These are phyloP conservation scores for Xanthoconium stramineum DNA, from an alignment of 768 basidiomycete species.

Conservation along the genomic window DNA sequence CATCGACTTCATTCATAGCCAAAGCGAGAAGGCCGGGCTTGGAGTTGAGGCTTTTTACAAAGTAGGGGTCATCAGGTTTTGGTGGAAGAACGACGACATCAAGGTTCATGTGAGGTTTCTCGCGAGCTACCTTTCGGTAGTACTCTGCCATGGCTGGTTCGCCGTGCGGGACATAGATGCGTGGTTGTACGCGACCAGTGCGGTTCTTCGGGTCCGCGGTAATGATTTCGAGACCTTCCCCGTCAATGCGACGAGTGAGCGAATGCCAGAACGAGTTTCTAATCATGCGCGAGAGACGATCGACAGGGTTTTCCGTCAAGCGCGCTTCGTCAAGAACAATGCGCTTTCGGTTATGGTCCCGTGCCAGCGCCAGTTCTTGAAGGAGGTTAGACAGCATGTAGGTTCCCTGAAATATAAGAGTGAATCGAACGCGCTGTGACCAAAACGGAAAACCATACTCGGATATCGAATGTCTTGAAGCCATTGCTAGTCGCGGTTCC, in stretches of 20 bases:
- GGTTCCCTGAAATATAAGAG: constrained; percentile 62
- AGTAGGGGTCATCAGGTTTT: constrained; percentile 82
- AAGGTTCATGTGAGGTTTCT: constrained; percentile 92
- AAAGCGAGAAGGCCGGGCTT: constrained; percentile 93
- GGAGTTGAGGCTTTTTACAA: constrained; percentile 89
- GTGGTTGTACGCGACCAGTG: constrained; percentile 81
- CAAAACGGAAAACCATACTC: constrained; percentile 46
- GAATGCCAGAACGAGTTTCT: constrained; percentile 98
- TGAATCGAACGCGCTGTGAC: constrained; percentile 4
- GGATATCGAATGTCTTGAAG: constrained; percentile 95
- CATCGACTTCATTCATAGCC: constrained; percentile 91
- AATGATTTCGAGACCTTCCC: constrained; percentile 95
- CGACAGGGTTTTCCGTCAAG: constrained; percentile 95
- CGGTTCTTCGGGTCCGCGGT: constrained; percentile 98
- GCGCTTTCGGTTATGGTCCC: constrained; percentile 91
- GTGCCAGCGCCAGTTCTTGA: constrained; percentile 96
- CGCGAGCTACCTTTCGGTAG: constrained; percentile 84
- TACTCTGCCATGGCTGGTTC: constrained; percentile 95
- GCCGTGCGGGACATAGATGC: constrained; percentile 92
- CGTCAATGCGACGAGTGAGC: constrained; percentile 93
- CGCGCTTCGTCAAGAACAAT: constrained; percentile 99
- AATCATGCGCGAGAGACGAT: constrained; percentile 96
- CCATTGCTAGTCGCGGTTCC: constrained; percentile 98
- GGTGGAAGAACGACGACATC: constrained; percentile 88
- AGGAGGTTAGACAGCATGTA: constrained; percentile 99